Percentiles rank a stretch among this genome's conserved stretches.
phyloP scores from a whole-genome alignment of 75 land plant species.

The Pinus taeda region DNA sequence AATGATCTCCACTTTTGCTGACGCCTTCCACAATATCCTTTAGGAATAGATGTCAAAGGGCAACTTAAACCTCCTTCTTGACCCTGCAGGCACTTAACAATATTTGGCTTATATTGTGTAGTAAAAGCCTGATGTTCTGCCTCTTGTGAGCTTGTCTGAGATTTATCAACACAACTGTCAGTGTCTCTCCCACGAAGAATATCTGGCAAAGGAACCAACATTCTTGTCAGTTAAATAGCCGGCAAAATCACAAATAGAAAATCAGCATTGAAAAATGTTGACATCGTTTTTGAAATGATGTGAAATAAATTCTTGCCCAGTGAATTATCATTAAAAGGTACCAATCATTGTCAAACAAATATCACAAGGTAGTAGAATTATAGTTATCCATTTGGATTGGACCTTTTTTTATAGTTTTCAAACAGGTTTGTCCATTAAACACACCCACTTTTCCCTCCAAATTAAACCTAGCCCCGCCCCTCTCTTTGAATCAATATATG shows the following conservation, averaged over 20 bases:
- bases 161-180: neutral
- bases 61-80: slow-evolving; percentile 29
- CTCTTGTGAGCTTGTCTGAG: neutral
- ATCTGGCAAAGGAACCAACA: slow-evolving; percentile 3
- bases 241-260: neutral
- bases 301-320: neutral
- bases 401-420: too few species aligned
- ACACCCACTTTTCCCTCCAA: too few species aligned
- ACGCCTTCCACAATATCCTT: slow-evolving; percentile 10
- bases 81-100: slow-evolving; percentile 22
- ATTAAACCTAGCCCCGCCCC: too few species aligned
- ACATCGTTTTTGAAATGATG: neutral
- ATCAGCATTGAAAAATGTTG: neutral
- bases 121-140: neutral
- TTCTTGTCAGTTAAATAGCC: neutral
- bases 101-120: neutral
- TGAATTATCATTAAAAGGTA: neutral
- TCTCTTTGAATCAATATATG: too few species aligned
- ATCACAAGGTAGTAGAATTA: neutral
- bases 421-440: too few species aligned
- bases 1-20: slow-evolving; percentile 26
- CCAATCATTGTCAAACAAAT: neutral
- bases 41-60: slow-evolving; percentile 10
- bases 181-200: neutral
- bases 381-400: too few species aligned